phyloP scores from a whole-genome alignment of 345 rosid species.

The Lepidium didymum region DNA sequence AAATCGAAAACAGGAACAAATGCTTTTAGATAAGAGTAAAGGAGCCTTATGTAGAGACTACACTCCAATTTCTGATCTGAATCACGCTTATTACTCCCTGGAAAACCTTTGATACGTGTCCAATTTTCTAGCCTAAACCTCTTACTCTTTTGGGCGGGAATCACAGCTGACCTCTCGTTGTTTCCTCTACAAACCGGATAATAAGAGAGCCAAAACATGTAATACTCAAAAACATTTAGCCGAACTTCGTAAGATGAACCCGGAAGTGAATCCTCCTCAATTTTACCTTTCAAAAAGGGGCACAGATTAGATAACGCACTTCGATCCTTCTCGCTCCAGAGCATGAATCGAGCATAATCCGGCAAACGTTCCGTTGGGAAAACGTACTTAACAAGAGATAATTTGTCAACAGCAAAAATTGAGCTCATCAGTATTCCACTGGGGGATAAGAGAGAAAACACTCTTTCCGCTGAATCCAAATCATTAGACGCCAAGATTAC shows the following conservation, averaged over 20 bases:
- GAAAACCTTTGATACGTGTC: slow-evolving; percentile 57
- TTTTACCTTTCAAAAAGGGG: slow-evolving; percentile 55
- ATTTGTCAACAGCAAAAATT: slow-evolving; percentile 64
- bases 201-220: slow-evolving; percentile 88
- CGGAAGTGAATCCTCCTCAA: slow-evolving; percentile 46
- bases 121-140: slow-evolving; percentile 59
- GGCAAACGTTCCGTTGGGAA: slow-evolving; percentile 84
- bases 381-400: slow-evolving; percentile 63
- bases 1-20: slow-evolving; percentile 69
- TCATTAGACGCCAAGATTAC: slow-evolving; percentile 38
- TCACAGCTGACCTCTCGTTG: slow-evolving; percentile 34
- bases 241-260: slow-evolving; percentile 55
- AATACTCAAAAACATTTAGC: slow-evolving; percentile 74
- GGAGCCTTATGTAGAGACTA: slow-evolving; percentile 53
- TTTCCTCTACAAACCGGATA: slow-evolving; percentile 75
- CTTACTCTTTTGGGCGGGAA: slow-evolving; percentile 36
- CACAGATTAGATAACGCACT: slow-evolving; percentile 43
- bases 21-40: slow-evolving; percentile 66
- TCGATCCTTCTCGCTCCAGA: slow-evolving; percentile 44
- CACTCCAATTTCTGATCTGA: slow-evolving; percentile 47
- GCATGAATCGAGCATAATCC: slow-evolving; percentile 55
- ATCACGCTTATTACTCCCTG: slow-evolving; percentile 44
- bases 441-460: slow-evolving; percentile 57
- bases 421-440: slow-evolving; percentile 50
- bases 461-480: slow-evolving; percentile 36